These are phyloP conservation scores for Ceratobasidium sp. DNA, from an alignment of 1,284 basidiomycete species.

Conservation along the genomic window DNA sequence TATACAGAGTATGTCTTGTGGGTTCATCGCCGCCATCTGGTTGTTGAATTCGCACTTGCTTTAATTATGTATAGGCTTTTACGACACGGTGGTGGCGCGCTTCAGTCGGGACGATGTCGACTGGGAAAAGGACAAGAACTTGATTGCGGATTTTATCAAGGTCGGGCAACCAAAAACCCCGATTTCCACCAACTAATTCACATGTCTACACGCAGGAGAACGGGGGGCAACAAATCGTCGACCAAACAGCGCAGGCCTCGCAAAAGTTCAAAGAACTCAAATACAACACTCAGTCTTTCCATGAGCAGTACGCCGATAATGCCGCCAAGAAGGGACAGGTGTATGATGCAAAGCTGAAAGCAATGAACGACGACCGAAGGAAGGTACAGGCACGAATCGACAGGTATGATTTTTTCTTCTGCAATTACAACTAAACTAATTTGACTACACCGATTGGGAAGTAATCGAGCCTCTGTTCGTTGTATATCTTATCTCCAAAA, in stretches of 20 bases:
- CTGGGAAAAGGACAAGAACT: constrained; percentile 13
- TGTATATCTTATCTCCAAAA: too few species aligned
- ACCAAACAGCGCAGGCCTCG: neutral
- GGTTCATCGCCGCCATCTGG: too few species aligned
- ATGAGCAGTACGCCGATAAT: neutral
- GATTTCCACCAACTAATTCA: too few species aligned
- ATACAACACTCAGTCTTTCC: neutral
- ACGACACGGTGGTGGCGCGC: neutral
- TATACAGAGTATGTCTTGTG: neutral
- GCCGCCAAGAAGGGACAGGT: constrained; percentile 1
- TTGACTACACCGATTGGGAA: too few species aligned
- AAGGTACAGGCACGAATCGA: neutral
- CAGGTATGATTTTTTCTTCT: neutral
- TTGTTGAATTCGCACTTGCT: too few species aligned
- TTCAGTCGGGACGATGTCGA: neutral
- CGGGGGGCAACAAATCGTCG: neutral
- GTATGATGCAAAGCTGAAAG: neutral
- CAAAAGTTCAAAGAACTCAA: neutral
- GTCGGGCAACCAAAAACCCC: too few species aligned
- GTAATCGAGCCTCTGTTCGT: neutral
- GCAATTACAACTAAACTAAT: too few species aligned
- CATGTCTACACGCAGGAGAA: neutral
- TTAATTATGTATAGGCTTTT: too few species aligned
- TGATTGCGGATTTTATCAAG: constrained; percentile 13
- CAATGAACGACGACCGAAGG: neutral